Evolutionary conservation across 208 protist genomes (phyloP).

Genomic region (Acanthamoeba comandoni): DNA sequence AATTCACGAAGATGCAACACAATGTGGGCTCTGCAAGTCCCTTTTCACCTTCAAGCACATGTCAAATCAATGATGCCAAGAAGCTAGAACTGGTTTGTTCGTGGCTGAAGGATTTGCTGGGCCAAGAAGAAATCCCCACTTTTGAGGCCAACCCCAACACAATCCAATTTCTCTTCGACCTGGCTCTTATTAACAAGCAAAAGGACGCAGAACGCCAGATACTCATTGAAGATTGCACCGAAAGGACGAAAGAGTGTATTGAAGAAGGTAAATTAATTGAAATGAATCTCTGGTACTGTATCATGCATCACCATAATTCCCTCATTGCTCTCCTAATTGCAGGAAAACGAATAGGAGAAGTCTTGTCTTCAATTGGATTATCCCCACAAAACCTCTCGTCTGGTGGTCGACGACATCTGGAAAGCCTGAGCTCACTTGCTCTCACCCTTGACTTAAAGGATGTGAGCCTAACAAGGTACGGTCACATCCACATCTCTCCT

Average conservation of each 20-base stretch:
- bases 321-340: too few species aligned
- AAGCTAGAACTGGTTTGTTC: constrained; percentile 32
- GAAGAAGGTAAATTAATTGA: neutral
- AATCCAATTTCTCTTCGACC: constrained; percentile 14
- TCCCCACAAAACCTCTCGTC: neutral
- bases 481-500: neutral
- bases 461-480: constrained; percentile 21
- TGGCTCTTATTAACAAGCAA: constrained; percentile 15
- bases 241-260: neutral
- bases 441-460: constrained; percentile 46
- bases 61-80: constrained; percentile 44
- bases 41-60: too few species aligned
- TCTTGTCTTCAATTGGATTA: constrained; percentile 26
- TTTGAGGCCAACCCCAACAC: constrained; percentile 45
- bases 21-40: too few species aligned
- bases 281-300: neutral
- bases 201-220: constrained; percentile 3
- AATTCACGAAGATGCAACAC: too few species aligned
- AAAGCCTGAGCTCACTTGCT: neutral
- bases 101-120: constrained; percentile 41
- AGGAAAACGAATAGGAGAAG: constrained; percentile 27
- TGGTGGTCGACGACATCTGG: neutral
- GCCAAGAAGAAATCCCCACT: constrained; percentile 13
- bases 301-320: neutral
- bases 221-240: constrained; percentile 2